Evolutionary conservation across 768 basidiomycete species (phyloP).

Genomic region (Russula sp.): DNA sequence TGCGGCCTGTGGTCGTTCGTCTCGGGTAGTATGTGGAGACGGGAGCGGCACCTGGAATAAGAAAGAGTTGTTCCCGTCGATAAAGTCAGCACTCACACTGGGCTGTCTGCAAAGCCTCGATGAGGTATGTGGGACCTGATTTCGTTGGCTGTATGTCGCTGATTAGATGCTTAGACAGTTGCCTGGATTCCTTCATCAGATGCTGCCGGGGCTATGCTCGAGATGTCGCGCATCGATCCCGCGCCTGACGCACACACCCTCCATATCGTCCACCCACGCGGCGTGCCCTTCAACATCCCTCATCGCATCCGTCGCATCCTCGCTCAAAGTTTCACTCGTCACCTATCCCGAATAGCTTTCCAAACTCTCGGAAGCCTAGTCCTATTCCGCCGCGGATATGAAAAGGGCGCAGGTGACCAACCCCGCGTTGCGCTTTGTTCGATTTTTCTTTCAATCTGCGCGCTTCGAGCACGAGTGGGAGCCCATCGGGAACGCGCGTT

Average conservation of each 20-base stretch:
- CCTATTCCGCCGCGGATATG: slow-evolving; percentile 6
- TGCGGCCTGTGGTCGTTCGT: slow-evolving; percentile 22
- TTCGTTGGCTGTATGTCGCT: not conserved
- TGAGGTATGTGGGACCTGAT: slow-evolving; percentile 15
- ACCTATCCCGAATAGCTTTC: slow-evolving; percentile 24
- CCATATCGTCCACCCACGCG: slow-evolving; percentile 24
- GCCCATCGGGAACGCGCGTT: slow-evolving; percentile 23
- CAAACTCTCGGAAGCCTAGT: slow-evolving; percentile 15
- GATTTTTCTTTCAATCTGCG: slow-evolving; percentile 18
- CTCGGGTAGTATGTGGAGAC: slow-evolving; percentile 28
- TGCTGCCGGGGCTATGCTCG: slow-evolving; percentile 25
- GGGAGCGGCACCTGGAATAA: slow-evolving; percentile 26
- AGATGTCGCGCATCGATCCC: slow-evolving; percentile 22
- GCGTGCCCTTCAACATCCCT: slow-evolving; percentile 22
- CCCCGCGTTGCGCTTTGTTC: slow-evolving; percentile 19
- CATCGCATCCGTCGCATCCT: slow-evolving; percentile 17
- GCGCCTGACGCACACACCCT: slow-evolving; percentile 10
- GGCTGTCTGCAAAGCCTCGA: slow-evolving; percentile 21
- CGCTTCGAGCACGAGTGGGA: slow-evolving; percentile 21
- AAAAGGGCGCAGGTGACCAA: slow-evolving; percentile 16
- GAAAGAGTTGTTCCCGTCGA: slow-evolving; percentile 26
- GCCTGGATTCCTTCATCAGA: slow-evolving; percentile 26
- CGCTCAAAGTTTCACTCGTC: slow-evolving; percentile 23
- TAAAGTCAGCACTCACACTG: slow-evolving; percentile 21
- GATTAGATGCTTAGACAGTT: slow-evolving; percentile 12